Conservation (phyloP, 305 asterid genomes). For the Rubia tinctorum region DNA sequence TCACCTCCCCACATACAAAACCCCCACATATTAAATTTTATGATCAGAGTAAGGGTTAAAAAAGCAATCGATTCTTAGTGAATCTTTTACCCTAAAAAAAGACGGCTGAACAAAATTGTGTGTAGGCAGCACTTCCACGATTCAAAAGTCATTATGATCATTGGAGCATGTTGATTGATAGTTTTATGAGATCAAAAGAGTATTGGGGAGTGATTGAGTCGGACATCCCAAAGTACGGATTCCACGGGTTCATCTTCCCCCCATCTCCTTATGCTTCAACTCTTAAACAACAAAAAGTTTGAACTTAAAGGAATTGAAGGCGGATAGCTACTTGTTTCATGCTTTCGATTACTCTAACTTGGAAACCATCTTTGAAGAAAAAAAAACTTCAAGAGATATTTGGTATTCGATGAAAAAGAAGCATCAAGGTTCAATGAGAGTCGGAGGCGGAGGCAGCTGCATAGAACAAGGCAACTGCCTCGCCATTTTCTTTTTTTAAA, state of each 20-base stretch:
- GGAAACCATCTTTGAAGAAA: conserved; percentile 5
- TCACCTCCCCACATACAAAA: too few species aligned
- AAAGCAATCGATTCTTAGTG: too few species aligned
- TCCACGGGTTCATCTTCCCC: too few species aligned
- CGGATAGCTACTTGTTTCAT: conserved; percentile 6
- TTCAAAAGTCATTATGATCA: not conserved
- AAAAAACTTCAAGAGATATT: conserved; percentile 2
- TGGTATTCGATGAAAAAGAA: conserved; percentile 15
- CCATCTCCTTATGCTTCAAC: too few species aligned
- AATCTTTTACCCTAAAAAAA: too few species aligned
- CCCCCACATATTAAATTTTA: too few species aligned
- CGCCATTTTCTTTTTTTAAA: too few species aligned
- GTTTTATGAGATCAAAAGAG: not conserved
- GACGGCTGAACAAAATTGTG: not conserved
- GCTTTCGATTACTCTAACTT: not conserved
- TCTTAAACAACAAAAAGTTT: not conserved
- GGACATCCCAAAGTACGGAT: not conserved
- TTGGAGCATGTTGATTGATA: not conserved
- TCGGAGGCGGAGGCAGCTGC: conserved; percentile 7
- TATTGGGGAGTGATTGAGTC: not conserved
- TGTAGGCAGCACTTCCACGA: not conserved
- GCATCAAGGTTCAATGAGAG: conserved; percentile 1
- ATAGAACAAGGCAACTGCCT: too few species aligned
- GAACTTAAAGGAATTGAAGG: conserved; percentile 8
- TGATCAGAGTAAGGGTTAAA: too few species aligned